Base-by-base conservation (phyloP, 2,329 filamentous ascomycete species). In the Xylariaceae sp. region DNA sequence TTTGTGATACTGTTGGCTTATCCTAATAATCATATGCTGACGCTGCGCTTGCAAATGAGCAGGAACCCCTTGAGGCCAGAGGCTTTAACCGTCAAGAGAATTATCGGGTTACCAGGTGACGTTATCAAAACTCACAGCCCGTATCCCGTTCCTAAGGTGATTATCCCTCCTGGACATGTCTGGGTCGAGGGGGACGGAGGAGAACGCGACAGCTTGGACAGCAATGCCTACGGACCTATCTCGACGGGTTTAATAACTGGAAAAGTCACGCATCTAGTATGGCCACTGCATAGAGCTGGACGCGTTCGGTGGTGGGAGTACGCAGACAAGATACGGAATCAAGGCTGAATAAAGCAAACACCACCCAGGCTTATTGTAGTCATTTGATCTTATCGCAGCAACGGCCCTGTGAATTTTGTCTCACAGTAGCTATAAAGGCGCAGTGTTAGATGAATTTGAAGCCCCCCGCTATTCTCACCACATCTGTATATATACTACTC, bases 161-260 rank as follows among this genome's bases (percentile, higher is more conserved):
- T 81, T 58, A 83, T 99, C 18, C 93, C 92, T 4, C 81, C 81
- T 58, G 91, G 91, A 15, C 92, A 97, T 75, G 81, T 97, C 23
- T 99, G 94, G 94, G 85, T 99, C 1, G 93, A 97, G 70, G 94
- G 94, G 1, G 94, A 99, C 69, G 91, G 88, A 10, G 82, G 82
- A 64, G 82, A 83, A 63, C 80, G 82, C 44, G 82, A 83, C 64
- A 91, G 84, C 50, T 71, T 86, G 55, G 94, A 99, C 74, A 96
- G 92, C 72, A 96, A 96, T 73, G 85, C 85, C 10, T 97, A 95
- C 71, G 94, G 94, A 1, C 91, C 94, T 3, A 85, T 95, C 41
- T 88, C 89, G 20, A 84, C 83, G 59, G 83, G 82, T 49, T 70
- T 97, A 59, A 82, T 97, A 29, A 85, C 86, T 30, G 92, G 92